Evolutionary conservation across 768 basidiomycete species (phyloP), one percentile per base, ranked within the genome.

Genomic region (Leccinum pellstonianum): DNA sequence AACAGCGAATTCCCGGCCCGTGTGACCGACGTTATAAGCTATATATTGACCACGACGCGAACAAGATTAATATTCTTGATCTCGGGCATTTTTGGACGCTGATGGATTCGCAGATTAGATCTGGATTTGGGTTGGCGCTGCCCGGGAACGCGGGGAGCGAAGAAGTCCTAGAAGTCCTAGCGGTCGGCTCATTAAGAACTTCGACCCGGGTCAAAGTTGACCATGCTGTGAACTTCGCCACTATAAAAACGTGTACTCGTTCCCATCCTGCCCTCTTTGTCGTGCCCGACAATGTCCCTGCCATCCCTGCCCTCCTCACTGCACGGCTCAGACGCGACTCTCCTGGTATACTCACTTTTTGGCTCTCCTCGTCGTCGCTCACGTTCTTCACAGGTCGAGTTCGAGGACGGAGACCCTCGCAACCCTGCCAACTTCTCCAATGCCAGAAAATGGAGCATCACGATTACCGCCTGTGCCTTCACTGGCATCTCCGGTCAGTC

Each of bases 381-480:
- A 62, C 47, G 9, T 21, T 37, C 11, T 17, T 29, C 23, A 6
- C 55, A 80, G 79, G 74, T 80, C 21, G 77, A 81, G 33, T 81
- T 78, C 27, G 71, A 75, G 46, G 62, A 70, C 17, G 70, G 62
- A 4, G 81, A 81, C 59, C 21, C 57, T 5, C 71, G 77, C 29
- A 76, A 81, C 60, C 80, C 81, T n/a, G 23, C 66, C 19, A 75
- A 75, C 56, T 81, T 78, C 58, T 66, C 75, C 14, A 51, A 61
- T 4, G 59, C 66, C 2, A 75, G 66, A 59, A 83, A 81, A 73
- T 83, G 81, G 77, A 62, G 63, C 23, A 73, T 78, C 46, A 77
- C 77, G 0, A 52, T 75, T 23, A 70, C 66, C 31, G 75, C 69
- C 23, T 77, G 74, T 63, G 70, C 58, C 14, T 70, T 75, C 55